Conservation (phyloP, 106 monocot species). For the Narthecium ossifragum region DNA sequence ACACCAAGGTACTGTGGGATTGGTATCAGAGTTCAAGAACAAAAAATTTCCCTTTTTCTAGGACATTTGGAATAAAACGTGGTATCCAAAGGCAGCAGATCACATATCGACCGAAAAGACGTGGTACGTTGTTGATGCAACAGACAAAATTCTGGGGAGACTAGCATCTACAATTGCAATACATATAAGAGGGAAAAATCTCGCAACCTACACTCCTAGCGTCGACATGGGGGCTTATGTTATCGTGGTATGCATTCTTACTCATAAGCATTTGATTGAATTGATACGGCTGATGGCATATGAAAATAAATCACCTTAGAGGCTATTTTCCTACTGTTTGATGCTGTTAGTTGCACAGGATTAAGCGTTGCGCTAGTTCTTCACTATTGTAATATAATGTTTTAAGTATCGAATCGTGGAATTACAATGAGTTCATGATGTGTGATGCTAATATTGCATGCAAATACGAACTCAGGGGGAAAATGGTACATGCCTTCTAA, state of each 20-base stretch:
- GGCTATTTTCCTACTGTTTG: too few species aligned
- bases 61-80: conserved; percentile 97
- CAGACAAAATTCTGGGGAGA: conserved; percentile 78
- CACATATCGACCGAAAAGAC: conserved; percentile 80
- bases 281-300: too few species aligned
- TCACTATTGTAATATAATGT: too few species aligned
- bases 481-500: too few species aligned
- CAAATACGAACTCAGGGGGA: too few species aligned
- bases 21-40: neutral
- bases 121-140: conserved; percentile 95
- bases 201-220: conserved; percentile 75
- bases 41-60: conserved; percentile 8
- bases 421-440: too few species aligned
- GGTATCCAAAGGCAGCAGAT: conserved; percentile 95
- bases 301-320: too few species aligned
- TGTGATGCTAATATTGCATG: too few species aligned
- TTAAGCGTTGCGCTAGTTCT: too few species aligned
- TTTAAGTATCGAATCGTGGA: too few species aligned
- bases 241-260: conserved; percentile 85
- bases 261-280: too few species aligned
- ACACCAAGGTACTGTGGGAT: neutral
- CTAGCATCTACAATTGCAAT: conserved; percentile 85
- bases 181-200: conserved; percentile 86
- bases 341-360: too few species aligned
- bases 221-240: conserved; percentile 99